Percentiles rank a stretch among this genome's conserved stretches.
Conservation (phyloP, 179 eudicot genomes). For the Beta corolliflora region DNA sequence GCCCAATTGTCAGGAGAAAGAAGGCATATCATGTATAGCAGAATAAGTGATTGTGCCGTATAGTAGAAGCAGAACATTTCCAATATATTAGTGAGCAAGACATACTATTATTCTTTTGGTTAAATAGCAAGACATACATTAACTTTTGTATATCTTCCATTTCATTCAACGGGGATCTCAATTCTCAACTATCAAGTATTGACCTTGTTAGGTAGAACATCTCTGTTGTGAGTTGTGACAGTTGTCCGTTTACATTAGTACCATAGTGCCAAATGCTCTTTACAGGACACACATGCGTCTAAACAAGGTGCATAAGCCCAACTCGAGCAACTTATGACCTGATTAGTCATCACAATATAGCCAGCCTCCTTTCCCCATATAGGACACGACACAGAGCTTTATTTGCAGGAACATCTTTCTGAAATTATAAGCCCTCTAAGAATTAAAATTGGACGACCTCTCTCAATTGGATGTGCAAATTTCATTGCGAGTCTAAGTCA, state of each 20-base stretch:
- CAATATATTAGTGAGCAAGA: background rate
- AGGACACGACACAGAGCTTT: background rate
- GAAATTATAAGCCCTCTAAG: background rate
- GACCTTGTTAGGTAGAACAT: background rate
- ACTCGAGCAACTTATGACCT: background rate
- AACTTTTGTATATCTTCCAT: too few relatives aligned
- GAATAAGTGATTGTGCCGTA: background rate
- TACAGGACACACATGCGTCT: background rate
- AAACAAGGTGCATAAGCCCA: background rate
- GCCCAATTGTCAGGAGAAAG: background rate
- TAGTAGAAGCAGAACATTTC: background rate
- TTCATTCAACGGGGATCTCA: too few relatives aligned
- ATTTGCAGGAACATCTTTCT: background rate
- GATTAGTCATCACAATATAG: background rate
- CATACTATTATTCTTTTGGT: background rate
- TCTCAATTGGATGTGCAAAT: background rate
- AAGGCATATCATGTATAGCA: background rate
- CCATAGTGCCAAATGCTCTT: background rate
- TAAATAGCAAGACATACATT: too few relatives aligned
- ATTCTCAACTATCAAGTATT: too few relatives aligned
- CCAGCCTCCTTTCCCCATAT: background rate
- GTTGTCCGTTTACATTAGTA: background rate
- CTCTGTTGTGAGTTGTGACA: background rate
- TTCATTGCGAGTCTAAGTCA: background rate
- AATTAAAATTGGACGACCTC: background rate